A percentile compares a stretch with the other conserved stretches of the same genome.
These are phyloP conservation scores for Termitomyces bulborhizus DNA, from an alignment of 768 basidiomycete species.

Conservation along the genomic window DNA sequence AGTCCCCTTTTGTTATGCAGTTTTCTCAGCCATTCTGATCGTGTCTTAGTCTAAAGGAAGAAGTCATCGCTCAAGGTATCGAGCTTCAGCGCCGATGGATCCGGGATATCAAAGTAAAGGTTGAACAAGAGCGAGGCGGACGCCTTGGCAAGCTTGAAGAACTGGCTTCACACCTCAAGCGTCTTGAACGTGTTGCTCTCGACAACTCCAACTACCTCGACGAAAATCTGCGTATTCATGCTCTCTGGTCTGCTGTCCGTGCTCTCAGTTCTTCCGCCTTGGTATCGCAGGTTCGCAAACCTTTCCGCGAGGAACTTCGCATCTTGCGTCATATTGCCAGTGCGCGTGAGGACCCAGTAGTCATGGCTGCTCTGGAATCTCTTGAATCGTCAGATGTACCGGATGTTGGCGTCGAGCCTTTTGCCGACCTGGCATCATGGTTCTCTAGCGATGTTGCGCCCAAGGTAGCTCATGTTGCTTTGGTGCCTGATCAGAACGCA, in stretches of 20 bases:
- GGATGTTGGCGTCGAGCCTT: constrained; percentile 79
- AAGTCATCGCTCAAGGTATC: constrained; percentile 94
- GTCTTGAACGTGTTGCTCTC: constrained; percentile 83
- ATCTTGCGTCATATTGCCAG: constrained; percentile 70
- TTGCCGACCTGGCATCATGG: constrained; percentile 89
- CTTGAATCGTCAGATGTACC: constrained; percentile 69
- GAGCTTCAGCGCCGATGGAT: constrained; percentile 98
- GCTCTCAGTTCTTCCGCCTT: constrained; percentile 65
- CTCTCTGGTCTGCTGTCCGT: constrained; percentile 89
- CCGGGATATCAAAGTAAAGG: constrained; percentile 89
- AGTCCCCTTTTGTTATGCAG: constrained; percentile 13
- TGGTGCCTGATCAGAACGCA: constrained; percentile 88
- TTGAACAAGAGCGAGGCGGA: constrained; percentile 95
- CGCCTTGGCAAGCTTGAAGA: constrained; percentile 93
- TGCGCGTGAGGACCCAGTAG: constrained; percentile 65
- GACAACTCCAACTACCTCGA: constrained; percentile 90
- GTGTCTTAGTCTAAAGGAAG: constrained; percentile 72
- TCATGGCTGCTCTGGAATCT: constrained; percentile 58
- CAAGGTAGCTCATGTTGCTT: constrained; percentile 79
- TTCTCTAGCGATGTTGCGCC: constrained; percentile 81
- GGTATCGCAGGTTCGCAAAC: constrained; percentile 58
- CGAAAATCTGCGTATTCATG: constrained; percentile 88
- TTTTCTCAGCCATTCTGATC: neutral
- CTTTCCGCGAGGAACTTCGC: constrained; percentile 88
- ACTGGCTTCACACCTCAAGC: constrained; percentile 83